phyloP scores from a whole-genome alignment of 2,329 filamentous ascomycete species.

The Sphaerostilbella broomeana region DNA sequence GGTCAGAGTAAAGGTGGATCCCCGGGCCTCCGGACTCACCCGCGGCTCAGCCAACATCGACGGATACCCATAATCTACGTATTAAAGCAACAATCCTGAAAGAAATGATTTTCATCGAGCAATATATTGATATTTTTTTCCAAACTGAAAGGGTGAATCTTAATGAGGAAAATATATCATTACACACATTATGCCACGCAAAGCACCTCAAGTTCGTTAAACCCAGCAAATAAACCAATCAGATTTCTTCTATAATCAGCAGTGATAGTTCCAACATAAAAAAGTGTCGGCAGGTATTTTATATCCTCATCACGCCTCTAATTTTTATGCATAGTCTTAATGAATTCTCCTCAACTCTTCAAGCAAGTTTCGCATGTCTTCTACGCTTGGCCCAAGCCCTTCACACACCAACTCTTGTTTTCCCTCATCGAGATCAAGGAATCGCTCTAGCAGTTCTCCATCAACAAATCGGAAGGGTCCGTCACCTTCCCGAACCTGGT shows the following conservation, averaged over 20 bases:
- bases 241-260: no score
- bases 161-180: no score
- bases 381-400: constrained; percentile 54
- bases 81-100: not conserved
- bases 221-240: no score
- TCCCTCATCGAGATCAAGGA: constrained; percentile 62
- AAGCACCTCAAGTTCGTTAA: no score
- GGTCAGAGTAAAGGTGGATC: constrained; percentile 22
- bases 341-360: constrained; percentile 59
- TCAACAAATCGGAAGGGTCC: constrained; percentile 86
- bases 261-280: no score
- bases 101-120: not conserved
- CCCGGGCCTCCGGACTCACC: constrained; percentile 26
- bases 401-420: constrained; percentile 47
- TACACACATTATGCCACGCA: no score
- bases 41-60: constrained; percentile 15
- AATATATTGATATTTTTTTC: no score
- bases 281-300: no score
- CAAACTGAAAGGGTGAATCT: no score
- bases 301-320: no score
- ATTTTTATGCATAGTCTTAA: constrained; percentile 35
- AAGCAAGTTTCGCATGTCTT: constrained; percentile 55
- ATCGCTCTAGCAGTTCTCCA: constrained; percentile 81
- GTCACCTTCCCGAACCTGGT: constrained; percentile 62
- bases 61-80: no score